These are phyloP conservation scores for Pseudocercospora cruenta DNA, from an alignment of 2,329 filamentous ascomycete species.

Conservation along the genomic window DNA sequence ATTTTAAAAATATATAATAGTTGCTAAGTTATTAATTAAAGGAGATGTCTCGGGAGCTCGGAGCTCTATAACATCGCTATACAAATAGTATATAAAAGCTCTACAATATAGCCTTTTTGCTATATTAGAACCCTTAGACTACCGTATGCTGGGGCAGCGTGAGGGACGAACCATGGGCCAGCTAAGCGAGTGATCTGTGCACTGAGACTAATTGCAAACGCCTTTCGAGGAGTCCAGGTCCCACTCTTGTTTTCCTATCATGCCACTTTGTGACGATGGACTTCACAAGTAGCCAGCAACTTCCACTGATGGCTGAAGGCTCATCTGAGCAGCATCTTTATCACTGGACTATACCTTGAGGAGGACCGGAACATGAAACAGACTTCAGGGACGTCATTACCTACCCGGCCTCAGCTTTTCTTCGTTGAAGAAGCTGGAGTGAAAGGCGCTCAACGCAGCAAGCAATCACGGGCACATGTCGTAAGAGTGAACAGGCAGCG, in stretches of 20 bases:
- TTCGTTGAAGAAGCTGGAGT: slow-evolving; percentile 19
- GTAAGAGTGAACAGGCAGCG: slow-evolving; percentile 21
- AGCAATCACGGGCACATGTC: slow-evolving; percentile 23
- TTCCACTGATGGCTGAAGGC: background rate
- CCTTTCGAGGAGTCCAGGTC: slow-evolving; percentile 1
- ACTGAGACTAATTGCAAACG: background rate
- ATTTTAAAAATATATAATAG: too few species aligned
- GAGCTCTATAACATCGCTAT: too few species aligned
- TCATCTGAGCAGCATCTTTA: background rate
- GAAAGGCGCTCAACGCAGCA: slow-evolving; percentile 12
- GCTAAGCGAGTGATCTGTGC: too few species aligned
- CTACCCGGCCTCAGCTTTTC: slow-evolving; percentile 10
- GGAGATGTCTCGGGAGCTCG: too few species aligned
- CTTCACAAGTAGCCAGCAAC: background rate
- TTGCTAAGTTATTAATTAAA: too few species aligned
- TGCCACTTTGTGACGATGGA: background rate
- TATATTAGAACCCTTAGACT: too few species aligned
- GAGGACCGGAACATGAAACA: slow-evolving; percentile 6
- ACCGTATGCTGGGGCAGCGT: too few species aligned
- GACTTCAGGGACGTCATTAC: background rate
- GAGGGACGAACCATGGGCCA: too few species aligned
- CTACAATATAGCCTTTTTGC: too few species aligned
- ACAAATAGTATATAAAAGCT: too few species aligned
- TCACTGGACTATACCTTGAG: background rate
- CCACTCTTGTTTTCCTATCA: background rate